Evolutionary conservation across 192 early-diverging fungal species (phyloP), one percentile per base, ranked within the genome.

Genomic region (Entomortierella parvispora): DNA sequence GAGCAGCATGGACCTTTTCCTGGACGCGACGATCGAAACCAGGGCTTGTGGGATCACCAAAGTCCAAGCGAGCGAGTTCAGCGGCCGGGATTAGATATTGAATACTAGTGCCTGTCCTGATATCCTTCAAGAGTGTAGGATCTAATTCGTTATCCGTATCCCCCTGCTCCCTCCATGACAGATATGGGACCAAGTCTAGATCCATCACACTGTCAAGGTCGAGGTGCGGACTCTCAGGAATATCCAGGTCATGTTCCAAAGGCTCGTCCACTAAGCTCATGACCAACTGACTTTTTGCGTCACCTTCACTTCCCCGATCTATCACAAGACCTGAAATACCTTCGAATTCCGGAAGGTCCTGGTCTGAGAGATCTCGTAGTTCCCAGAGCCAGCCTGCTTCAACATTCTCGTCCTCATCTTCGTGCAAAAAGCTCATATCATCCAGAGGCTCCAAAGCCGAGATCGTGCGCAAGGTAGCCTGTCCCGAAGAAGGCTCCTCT

Each of bases 201-300:
- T 14, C 31, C 4, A 14, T 26, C 2, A 58, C n/a, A 11, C 20
- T 62, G 5, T 71, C 53, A 9, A 63, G 2, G 57, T 71, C 47
- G 15, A 63, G 46, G 18, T 60, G 46, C 23, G 54, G 34, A 0
- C 40, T 28, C 9, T 37, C 58, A 32, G 57, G 15, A 3, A 10
- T 45, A 43, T 71, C 53, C 45, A 54, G 34, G 2, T 61, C 68
- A 9, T n/a, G 25, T 25, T 60, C 68, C 40, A 60, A 69, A 12
- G 5, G 12, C 7, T 40, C 12, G 5, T 40, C 37, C 5, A n/a
- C n/a, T n/a, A n/a, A n/a, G n/a, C n/a, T n/a, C n/a, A n/a, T n/a
- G n/a, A n/a, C n/a, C n/a, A n/a, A n/a, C n/a, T n/a, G n/a, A n/a
- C n/a, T n/a, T n/a, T n/a, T n/a, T n/a, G n/a, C n/a, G n/a, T n/a